Percentiles rank a stretch among this genome's conserved stretches.
phyloP scores from a whole-genome alignment of 805 yeast species.

The Schwanniomyces pseudopolymorphus region DNA sequence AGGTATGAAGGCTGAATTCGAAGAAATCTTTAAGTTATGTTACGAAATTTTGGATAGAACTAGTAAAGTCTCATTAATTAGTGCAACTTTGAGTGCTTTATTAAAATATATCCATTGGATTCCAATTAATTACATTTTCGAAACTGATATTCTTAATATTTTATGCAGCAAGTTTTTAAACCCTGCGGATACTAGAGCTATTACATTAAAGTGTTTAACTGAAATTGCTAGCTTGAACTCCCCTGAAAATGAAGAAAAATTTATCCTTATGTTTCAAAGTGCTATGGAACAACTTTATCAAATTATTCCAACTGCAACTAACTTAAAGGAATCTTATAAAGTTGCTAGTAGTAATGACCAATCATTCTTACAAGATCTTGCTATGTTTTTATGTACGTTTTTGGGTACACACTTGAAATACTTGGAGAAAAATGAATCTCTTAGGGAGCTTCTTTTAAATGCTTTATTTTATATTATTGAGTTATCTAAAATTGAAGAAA shows the following conservation, averaged over 20 bases:
- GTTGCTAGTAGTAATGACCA: slow-evolving; percentile 82
- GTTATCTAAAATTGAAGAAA: slow-evolving; percentile 86
- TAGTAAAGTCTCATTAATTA: slow-evolving; percentile 75
- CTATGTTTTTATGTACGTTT: slow-evolving; percentile 87
- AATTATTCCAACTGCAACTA: slow-evolving; percentile 71
- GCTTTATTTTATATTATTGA: slow-evolving; percentile 82
- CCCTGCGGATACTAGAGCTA: slow-evolving; percentile 76
- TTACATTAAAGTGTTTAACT: slow-evolving; percentile 87
- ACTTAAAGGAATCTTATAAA: slow-evolving; percentile 69
- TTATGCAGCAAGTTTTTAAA: slow-evolving; percentile 74
- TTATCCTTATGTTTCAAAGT: slow-evolving; percentile 66
- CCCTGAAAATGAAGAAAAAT: slow-evolving; percentile 52
- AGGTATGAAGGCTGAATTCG: slow-evolving; percentile 86
- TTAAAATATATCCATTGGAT: slow-evolving; percentile 92
- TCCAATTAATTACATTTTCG: slow-evolving; percentile 85
- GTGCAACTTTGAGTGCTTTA: slow-evolving; percentile 80
- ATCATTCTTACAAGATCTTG: slow-evolving; percentile 91
- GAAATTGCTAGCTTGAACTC: slow-evolving; percentile 77
- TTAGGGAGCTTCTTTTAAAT: slow-evolving; percentile 59
- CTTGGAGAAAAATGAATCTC: slow-evolving; percentile 57
- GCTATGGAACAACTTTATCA: slow-evolving; percentile 68
- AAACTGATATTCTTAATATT: slow-evolving; percentile 73
- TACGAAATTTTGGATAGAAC: slow-evolving; percentile 91
- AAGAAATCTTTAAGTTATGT: slow-evolving; percentile 90
- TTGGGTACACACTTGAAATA: slow-evolving; percentile 68